Evolutionary conservation across 495 filamentous ascomycete species (phyloP), one percentile per base, ranked within the genome.

Genomic region (Bathelium albidoporum): DNA sequence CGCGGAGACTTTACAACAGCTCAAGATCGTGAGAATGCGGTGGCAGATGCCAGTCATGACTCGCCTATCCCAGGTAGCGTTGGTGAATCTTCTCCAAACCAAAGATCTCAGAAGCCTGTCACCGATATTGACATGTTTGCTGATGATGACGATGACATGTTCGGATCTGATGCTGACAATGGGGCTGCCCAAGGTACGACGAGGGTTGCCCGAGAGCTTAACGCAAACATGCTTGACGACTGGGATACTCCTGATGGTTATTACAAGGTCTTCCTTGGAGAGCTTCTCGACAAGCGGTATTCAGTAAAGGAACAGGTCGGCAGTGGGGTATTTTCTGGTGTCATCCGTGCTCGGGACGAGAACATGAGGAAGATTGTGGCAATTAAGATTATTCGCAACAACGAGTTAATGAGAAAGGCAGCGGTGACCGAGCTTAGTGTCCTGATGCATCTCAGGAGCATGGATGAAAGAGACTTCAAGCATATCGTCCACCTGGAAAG

Each of bases 341-440:
- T 98, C n/a, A 89, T 95, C 29, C 86, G 89, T 64, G 95, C 94
- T n/a, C 80, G 80, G 63, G 94, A 97, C 73, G n/a, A 32, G 14
- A 85, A 81, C 36, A 89, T 82, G 31, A 84, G 84, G 62, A 81
- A 81, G 66, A 69, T 86, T 20, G 89, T 95, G 58, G 92, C 92
- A 31, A 87, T 97, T 78, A 97, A 97, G 78, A 89, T 97, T 69
- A 93, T 96, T 72, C 84, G 90, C 53, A 93, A 93, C 71, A 96
- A 96, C 69, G 90, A 96, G 71, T 94, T 90, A 12, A 88, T 97
- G 82, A 84, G 77, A 70, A 96, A 96, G 75, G 90, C 91, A 26
- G 93, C 91, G n/a, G 81, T 89, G 77, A 97, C 94, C 66, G 94
- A 98, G 71, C 91, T 97, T 65, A 87, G 87, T 29, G 95, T 98